phyloP scores from a whole-genome alignment of 345 rosid genomes.

The Arabis alpina region DNA sequence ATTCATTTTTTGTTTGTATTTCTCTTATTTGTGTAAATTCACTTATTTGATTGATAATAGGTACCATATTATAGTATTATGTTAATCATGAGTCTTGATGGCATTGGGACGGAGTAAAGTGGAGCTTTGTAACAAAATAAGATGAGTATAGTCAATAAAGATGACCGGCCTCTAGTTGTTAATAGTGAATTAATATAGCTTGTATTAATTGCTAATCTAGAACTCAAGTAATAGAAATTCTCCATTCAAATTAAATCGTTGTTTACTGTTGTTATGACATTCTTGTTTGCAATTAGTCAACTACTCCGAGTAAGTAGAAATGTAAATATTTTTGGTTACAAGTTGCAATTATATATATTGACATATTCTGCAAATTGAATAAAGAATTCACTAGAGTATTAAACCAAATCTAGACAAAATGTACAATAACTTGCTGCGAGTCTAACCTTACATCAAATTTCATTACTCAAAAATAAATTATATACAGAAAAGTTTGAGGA shows the following conservation, averaged over 20 bases:
- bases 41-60: background rate
- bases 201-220: slow-evolving; percentile 28
- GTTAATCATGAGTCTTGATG: slow-evolving; percentile 22
- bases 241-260: background rate
- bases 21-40: background rate
- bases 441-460: no score
- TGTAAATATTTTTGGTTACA: background rate
- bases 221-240: slow-evolving; percentile 16
- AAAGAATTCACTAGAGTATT: no score
- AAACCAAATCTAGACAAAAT: no score
- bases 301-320: background rate
- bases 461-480: no score
- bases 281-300: slow-evolving; percentile 4
- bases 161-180: slow-evolving; percentile 39
- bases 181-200: slow-evolving; percentile 27
- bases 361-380: no score
- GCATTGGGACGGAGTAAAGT: slow-evolving; percentile 14
- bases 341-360: no score
- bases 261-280: no score
- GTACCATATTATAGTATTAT: background rate
- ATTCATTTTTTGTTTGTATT: slow-evolving; percentile 1
- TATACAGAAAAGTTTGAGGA: no score
- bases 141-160: slow-evolving; percentile 40
- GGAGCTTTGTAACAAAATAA: slow-evolving; percentile 23
- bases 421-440: no score